Conservation (phyloP, 495 filamentous ascomycete species). For the Neurospora hispaniola region DNA sequence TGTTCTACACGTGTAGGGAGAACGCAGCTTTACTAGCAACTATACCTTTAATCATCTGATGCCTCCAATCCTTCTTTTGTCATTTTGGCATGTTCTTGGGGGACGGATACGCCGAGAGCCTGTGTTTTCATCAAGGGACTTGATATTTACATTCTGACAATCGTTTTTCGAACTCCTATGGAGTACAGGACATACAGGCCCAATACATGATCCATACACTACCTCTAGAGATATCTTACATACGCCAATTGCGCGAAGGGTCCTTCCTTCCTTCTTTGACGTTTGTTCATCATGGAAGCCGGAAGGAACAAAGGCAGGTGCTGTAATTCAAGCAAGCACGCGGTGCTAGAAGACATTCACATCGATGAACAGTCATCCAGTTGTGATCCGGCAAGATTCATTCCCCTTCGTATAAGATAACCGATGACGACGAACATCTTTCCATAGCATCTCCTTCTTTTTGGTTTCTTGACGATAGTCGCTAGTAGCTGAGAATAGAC, state of each 20-base stretch:
- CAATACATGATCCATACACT: neutral
- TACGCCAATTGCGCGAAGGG: neutral
- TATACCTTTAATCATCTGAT: neutral
- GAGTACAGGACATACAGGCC: neutral
- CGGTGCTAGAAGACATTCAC: neutral
- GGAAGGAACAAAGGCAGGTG: neutral
- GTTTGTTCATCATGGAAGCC: neutral
- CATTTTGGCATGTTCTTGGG: neutral
- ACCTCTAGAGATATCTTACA: no score
- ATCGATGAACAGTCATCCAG: neutral
- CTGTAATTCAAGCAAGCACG: neutral
- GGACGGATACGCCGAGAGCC: neutral
- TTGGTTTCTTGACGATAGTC: neutral
- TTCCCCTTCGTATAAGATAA: no score
- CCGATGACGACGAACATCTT: neutral
- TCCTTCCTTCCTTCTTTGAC: neutral
- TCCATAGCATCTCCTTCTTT: neutral
- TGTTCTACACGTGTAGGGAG: neutral
- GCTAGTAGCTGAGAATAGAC: neutral
- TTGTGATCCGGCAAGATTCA: neutral
- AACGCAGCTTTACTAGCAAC: neutral
- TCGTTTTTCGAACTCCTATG: neutral
- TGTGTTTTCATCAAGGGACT: neutral
- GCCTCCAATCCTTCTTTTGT: neutral
- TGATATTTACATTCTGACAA: no score